These are phyloP conservation scores for Dacryopinax primogenitus DNA, from an alignment of 768 basidiomycete genomes.

Conservation along the genomic window DNA sequence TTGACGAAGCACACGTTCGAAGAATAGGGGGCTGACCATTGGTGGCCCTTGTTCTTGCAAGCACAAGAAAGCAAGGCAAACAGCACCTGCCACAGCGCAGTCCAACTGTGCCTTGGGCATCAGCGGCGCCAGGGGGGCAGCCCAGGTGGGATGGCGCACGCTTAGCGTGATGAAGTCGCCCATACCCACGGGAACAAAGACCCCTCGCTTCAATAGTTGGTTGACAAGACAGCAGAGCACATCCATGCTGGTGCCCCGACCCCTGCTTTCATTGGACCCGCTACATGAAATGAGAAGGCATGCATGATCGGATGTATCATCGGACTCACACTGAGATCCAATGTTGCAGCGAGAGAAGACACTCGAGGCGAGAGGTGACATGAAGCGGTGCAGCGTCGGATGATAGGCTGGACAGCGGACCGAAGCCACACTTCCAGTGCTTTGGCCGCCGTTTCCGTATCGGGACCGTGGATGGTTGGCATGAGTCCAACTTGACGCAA, in stretches of 20 bases:
- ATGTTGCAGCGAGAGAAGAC: not conserved
- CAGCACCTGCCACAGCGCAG: not conserved
- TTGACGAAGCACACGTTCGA: not conserved
- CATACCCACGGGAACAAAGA: not conserved
- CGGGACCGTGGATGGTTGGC: not conserved
- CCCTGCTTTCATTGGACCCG: not conserved
- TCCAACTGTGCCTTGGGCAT: not conserved
- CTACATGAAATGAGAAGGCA: not conserved
- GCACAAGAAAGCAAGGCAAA: not conserved
- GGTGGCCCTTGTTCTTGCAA: not conserved
- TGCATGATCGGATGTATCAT: not conserved
- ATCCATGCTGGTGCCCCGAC: not conserved
- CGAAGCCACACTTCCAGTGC: not conserved
- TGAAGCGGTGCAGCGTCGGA: not conserved
- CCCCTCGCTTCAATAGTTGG: not conserved
- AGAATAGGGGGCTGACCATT: not conserved
- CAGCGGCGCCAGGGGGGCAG: not conserved
- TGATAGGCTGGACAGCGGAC: not conserved
- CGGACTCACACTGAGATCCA: not conserved
- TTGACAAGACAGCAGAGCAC: not conserved
- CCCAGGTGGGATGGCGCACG: not conserved
- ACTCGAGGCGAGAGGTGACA: not conserved
- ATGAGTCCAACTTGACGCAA: not conserved
- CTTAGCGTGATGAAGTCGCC: not conserved
- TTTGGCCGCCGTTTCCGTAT: not conserved